These are phyloP conservation scores for Pseudocercospora ulei DNA, from an alignment of 2,329 filamentous ascomycete genomes.

Conservation along the genomic window DNA sequence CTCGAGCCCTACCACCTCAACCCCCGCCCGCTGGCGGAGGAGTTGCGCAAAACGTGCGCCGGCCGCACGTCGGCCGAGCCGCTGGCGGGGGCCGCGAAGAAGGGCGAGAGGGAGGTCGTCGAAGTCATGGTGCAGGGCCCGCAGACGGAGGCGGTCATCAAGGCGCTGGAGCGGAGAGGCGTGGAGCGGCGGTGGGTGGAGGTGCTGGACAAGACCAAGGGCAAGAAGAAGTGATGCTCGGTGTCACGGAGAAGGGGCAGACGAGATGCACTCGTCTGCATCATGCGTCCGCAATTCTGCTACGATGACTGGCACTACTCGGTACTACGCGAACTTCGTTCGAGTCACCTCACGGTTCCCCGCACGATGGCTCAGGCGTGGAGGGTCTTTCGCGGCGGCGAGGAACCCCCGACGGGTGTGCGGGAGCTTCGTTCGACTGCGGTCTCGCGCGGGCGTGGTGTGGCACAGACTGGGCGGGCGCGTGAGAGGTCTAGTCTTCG, in stretches of 20 bases:
- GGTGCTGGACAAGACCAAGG: constrained; percentile 58
- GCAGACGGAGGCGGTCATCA: constrained; percentile 52
- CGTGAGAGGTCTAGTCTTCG: constrained; percentile 1
- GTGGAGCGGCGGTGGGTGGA: constrained; percentile 53
- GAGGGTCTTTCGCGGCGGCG: too few relatives aligned
- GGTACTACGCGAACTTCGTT: too few relatives aligned
- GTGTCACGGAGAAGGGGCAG: neutral
- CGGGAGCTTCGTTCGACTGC: too few relatives aligned
- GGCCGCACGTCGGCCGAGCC: constrained; percentile 57
- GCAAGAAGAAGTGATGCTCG: constrained; percentile 44
- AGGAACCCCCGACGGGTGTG: too few relatives aligned
- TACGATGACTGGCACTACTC: too few relatives aligned
- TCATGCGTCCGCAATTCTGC: too few relatives aligned
- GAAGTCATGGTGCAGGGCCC: constrained; percentile 60
- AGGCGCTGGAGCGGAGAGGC: constrained; percentile 51
- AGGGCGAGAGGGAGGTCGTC: constrained; percentile 53
- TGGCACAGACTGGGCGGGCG: too few relatives aligned
- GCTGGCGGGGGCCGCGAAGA: constrained; percentile 50
- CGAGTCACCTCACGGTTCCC: too few relatives aligned
- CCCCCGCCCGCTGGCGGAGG: constrained; percentile 52
- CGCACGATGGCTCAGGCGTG: too few relatives aligned
- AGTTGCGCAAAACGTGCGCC: constrained; percentile 57
- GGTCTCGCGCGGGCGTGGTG: too few relatives aligned
- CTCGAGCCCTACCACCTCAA: constrained; percentile 54
- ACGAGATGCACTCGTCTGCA: neutral